These are phyloP conservation scores for Knufia fluminis DNA, from an alignment of 2,329 filamentous ascomycete species.

Conservation along the genomic window DNA sequence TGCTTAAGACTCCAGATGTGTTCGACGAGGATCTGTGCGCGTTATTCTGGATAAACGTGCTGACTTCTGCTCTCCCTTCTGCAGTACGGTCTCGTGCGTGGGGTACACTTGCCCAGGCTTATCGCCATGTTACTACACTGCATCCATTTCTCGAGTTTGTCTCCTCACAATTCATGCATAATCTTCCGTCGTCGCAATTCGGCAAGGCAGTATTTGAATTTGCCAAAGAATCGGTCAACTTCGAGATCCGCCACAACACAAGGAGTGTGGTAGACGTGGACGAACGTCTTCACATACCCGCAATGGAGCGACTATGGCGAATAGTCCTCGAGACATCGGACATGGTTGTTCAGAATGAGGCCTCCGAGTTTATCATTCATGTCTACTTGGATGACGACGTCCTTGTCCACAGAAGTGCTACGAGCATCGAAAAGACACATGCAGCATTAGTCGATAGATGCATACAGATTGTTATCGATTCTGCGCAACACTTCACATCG, in stretches of 20 bases:
- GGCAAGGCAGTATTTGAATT: conserved; percentile 17
- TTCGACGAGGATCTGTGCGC: conserved; percentile 54
- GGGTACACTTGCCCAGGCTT: conserved; percentile 50
- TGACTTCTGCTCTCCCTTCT: conserved; percentile 54
- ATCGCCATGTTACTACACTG: conserved; percentile 26
- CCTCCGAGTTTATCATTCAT: conserved; percentile 62
- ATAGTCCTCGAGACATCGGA: conserved; percentile 63
- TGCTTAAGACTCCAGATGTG: conserved; percentile 47
- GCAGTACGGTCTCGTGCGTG: conserved; percentile 60
- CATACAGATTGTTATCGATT: conserved; percentile 56
- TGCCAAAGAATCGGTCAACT: conserved; percentile 14
- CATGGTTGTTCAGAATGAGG: conserved; percentile 55
- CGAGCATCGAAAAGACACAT: conserved; percentile 49
- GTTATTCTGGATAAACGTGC: conserved; percentile 62
- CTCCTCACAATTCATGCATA: conserved; percentile 15
- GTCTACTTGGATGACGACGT: conserved; percentile 54
- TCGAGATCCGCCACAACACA: conserved; percentile 12
- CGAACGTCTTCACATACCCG: conserved; percentile 37
- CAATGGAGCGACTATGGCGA: conserved; percentile 69
- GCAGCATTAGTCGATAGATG: conserved; percentile 64
- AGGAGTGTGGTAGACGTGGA: conserved; percentile 24
- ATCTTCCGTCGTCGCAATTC: conserved; percentile 14
- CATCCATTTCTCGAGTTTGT: conserved; percentile 17
- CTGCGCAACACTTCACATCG: conserved; percentile 49
- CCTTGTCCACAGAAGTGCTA: neutral